Evolutionary conservation across 2,329 filamentous ascomycete species (phyloP), one percentile per base, ranked within the genome.

Genomic region (Colletotrichum sp.): DNA sequence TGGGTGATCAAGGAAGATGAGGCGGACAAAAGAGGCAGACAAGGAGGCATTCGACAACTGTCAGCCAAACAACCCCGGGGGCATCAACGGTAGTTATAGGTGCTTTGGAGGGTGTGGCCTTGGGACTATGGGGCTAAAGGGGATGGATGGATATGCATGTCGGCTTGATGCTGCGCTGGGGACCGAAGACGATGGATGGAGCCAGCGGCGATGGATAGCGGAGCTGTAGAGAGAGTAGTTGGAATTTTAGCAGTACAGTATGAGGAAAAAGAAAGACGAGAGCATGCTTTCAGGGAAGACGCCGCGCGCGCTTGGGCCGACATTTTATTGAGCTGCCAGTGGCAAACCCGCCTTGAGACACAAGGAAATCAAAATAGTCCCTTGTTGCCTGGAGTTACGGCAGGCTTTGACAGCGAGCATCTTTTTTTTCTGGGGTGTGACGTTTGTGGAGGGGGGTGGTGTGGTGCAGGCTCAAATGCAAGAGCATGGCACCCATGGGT

Each of bases 1-100:
- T 72, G 71, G 80, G 82, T 81, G 80, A 79, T 79, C 81, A 81
- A 81, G 79, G 79, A 81, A 82, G 81, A 71, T 44, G 76, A 78
- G 73, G 77, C 74, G 71, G 65, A 77, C 71, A 78, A 78, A 78
- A 76, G 76, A 71, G 72, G 72, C 72, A 72, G 75, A 77, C 75
- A 77, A 77, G 75, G 75, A 75, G 68, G 71, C 68, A 65, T 72
- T 75, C 72, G 60, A 60, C 55, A 39, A 72, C 39, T 48, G 64
- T 36, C 64, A 67, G 68, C 68, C 71, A 64, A 57, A 76, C 71
- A 60, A 65, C 59, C 74, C 70, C 28, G 74, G 75, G n/a, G 72
- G 62, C 72, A 69, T 66, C 64, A 60, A 72, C 64, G 48, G 75
- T 75, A 75, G 68, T 77, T 75, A 77, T 75, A 77, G 75, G 66